A percentile compares a stretch with the other conserved stretches of the same genome.
These are phyloP conservation scores for Helenozyma baotianmanensis DNA, from an alignment of 805 yeast species.

Conservation along the genomic window DNA sequence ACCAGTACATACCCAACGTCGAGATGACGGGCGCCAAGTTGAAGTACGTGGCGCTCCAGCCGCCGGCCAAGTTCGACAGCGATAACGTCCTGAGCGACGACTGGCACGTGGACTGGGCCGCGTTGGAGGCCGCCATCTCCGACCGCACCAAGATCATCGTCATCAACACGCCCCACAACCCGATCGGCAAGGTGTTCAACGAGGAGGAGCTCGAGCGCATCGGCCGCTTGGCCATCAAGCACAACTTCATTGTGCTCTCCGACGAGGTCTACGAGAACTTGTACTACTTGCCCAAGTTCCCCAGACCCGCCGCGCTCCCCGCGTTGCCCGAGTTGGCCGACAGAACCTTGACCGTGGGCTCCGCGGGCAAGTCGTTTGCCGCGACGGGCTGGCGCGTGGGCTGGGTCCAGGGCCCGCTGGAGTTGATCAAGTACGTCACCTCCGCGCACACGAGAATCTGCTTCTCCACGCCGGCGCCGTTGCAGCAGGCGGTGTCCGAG, in stretches of 20 bases:
- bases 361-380: constrained; percentile 98
- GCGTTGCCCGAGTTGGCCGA: constrained; percentile 65
- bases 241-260: constrained; percentile 76
- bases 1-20: constrained; percentile 91
- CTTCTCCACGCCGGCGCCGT: constrained; percentile 84
- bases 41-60: constrained; percentile 79
- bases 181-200: constrained; percentile 86
- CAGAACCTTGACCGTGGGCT: constrained; percentile 85
- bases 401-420: constrained; percentile 87
- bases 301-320: constrained; percentile 77
- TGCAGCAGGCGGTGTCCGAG: constrained; percentile 86
- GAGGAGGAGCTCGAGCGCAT: constrained; percentile 67
- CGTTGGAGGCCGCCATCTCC: constrained; percentile 66
- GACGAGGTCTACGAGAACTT: constrained; percentile 96
- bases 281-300: constrained; percentile 63
- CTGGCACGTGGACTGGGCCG: constrained; percentile 81
- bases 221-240: constrained; percentile 79
- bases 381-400: constrained; percentile 99
- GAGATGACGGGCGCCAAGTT: constrained; percentile 92
- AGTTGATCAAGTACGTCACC: constrained; percentile 72
- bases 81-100: constrained; percentile 73
- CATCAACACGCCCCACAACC: constrained; percentile 93
- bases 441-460: constrained; percentile 94
- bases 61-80: constrained; percentile 66
- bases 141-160: constrained; percentile 80